Percentiles rank a stretch among this genome's conserved stretches.
These are phyloP conservation scores for Monilinia aucupariae DNA, from an alignment of 2,329 filamentous ascomycete species.

Conservation along the genomic window DNA sequence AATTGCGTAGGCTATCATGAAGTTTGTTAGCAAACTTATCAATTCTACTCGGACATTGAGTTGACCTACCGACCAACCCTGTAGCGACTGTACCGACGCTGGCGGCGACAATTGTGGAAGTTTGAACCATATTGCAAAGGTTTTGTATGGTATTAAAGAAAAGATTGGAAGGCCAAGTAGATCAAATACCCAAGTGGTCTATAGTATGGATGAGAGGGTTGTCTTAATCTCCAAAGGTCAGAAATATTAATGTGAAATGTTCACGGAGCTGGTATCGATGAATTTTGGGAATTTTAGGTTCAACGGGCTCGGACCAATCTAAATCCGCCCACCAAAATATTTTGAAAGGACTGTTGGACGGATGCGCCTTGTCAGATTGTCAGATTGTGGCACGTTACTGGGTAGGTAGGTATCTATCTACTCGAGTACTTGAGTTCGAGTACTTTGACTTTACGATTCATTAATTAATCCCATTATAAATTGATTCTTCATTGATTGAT, in stretches of 20 bases:
- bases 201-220: slow-evolving; percentile 1
- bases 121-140: slow-evolving; percentile 41
- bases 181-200: slow-evolving; percentile 7
- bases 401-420: not conserved
- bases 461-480: too few relatives aligned
- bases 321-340: slow-evolving; percentile 5
- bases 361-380: not conserved
- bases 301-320: slow-evolving; percentile 15
- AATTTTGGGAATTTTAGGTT: slow-evolving; percentile 19
- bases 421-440: too few relatives aligned
- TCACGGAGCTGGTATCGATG: slow-evolving; percentile 15
- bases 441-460: too few relatives aligned
- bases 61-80: slow-evolving; percentile 49
- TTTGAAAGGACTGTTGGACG: not conserved
- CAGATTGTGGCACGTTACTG: not conserved
- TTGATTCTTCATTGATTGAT: too few relatives aligned
- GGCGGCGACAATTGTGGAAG: slow-evolving; percentile 53
- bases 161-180: slow-evolving; percentile 3
- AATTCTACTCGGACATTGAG: not conserved
- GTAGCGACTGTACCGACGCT: slow-evolving; percentile 56
- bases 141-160: not conserved
- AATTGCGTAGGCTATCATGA: slow-evolving; percentile 52
- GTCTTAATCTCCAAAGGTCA: slow-evolving; percentile 14
- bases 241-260: slow-evolving; percentile 13
- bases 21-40: slow-evolving; percentile 23